Evolutionary conservation across 23 red algal genomes (phyloP).

Genomic region (Rhodosorus marinus): DNA sequence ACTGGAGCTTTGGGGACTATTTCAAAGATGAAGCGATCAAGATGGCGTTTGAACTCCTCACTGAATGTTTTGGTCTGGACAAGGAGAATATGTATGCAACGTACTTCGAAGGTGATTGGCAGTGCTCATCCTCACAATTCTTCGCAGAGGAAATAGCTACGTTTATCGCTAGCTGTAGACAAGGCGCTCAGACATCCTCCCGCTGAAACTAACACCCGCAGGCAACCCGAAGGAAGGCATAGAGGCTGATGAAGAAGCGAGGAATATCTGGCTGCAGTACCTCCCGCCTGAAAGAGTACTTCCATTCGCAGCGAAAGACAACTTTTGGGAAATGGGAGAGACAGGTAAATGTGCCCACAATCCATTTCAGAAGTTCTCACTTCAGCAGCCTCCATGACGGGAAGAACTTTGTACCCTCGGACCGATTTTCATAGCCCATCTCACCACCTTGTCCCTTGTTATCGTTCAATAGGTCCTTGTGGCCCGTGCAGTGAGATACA

Average conservation of each 20-base stretch:
- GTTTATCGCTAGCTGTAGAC: too few species aligned
- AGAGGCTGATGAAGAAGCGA: conserved; percentile 62
- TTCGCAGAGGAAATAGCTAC: conserved; percentile 3
- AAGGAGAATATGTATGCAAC: conserved; percentile 70
- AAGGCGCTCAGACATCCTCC: too few species aligned
- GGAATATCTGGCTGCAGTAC: conserved; percentile 75
- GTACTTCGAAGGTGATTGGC: conserved; percentile 96
- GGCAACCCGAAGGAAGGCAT: conserved; percentile 57
- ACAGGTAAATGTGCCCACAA: too few species aligned
- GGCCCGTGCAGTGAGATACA: conserved; percentile 94
- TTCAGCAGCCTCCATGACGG: too few species aligned
- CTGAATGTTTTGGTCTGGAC: conserved; percentile 24
- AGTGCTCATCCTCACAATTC: too few species aligned
- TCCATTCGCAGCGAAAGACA: conserved; percentile 92
- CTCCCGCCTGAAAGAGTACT: conserved; percentile 61
- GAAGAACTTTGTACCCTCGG: too few species aligned
- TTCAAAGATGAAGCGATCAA: conserved; percentile 87
- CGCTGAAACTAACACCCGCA: too few species aligned
- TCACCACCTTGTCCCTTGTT: too few species aligned
- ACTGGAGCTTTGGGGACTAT: conserved; percentile 96
- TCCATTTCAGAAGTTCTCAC: too few species aligned
- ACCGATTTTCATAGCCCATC: too few species aligned
- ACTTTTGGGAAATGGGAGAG: conserved; percentile 99
- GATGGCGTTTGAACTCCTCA: conserved; percentile 53
- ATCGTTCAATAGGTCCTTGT: too few species aligned